A percentile compares a stretch with the other conserved stretches of the same genome.
Evolutionary conservation across 2,329 filamentous ascomycete species (phyloP).

Genomic region (Aspergillus aculeatinus): DNA sequence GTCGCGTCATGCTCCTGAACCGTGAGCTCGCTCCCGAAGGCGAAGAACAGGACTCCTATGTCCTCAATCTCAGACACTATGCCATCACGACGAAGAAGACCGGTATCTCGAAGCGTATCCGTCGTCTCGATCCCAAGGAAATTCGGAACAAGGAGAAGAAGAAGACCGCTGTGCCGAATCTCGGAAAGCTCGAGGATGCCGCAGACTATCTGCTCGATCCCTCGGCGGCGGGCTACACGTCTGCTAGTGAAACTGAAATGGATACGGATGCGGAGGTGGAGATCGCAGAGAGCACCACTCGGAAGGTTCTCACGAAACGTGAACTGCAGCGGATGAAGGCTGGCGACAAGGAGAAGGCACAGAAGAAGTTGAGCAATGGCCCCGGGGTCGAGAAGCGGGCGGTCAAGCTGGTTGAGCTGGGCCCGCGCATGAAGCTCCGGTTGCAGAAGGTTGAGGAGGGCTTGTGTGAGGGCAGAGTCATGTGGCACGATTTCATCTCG

Average conservation of each 20-base stretch:
- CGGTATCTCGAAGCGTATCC: slow-evolving; percentile 78
- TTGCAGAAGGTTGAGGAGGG: slow-evolving; percentile 97
- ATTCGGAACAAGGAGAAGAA: slow-evolving; percentile 69
- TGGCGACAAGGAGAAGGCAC: slow-evolving; percentile 46
- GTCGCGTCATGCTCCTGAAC: slow-evolving; percentile 85
- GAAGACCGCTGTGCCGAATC: slow-evolving; percentile 72
- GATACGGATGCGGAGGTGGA: slow-evolving; percentile 97
- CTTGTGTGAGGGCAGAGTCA: slow-evolving; percentile 80
- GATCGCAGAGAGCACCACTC: slow-evolving; percentile 60
- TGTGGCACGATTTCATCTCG: slow-evolving; percentile 96
- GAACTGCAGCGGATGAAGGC: slow-evolving; percentile 50
- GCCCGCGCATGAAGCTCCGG: slow-evolving; percentile 82
- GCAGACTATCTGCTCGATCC: slow-evolving; percentile 90
- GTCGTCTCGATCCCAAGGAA: slow-evolving; percentile 81
- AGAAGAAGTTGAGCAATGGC: slow-evolving; percentile 40
- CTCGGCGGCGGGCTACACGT: slow-evolving; percentile 78
- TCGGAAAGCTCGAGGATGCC: slow-evolving; percentile 88
- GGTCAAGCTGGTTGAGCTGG: slow-evolving; percentile 88
- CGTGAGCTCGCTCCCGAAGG: slow-evolving; percentile 58
- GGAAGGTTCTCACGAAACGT: slow-evolving; percentile 53
- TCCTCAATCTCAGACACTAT: slow-evolving; percentile 88
- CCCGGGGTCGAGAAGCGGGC: slow-evolving; percentile 74
- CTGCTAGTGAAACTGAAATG: slow-evolving; percentile 86
- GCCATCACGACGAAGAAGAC: slow-evolving; percentile 88
- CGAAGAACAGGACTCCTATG: slow-evolving; percentile 65